A percentile compares a stretch with the other conserved stretches of the same genome.
Evolutionary conservation across 179 eudicot genomes (phyloP).

Genomic region (Spergularia azorica): DNA sequence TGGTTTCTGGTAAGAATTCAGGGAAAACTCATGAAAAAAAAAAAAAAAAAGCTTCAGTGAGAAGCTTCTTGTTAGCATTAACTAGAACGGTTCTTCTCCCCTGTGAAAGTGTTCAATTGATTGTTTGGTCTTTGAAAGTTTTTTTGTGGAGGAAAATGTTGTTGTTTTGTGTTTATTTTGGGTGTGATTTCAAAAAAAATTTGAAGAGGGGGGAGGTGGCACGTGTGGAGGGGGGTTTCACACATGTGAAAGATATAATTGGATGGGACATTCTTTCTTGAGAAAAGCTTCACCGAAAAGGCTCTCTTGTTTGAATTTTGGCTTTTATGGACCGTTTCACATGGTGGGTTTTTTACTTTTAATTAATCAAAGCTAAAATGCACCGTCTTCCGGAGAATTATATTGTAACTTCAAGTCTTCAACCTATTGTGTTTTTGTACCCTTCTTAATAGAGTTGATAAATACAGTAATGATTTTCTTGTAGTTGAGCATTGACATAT

Average conservation of each 20-base stretch:
- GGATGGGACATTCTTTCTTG: slow-evolving; percentile 15
- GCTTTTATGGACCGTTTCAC: slow-evolving; percentile 31
- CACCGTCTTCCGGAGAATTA: slow-evolving; percentile 3
- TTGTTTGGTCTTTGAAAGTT: neutral
- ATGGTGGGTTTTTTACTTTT: slow-evolving; percentile 20
- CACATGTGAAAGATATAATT: slow-evolving; percentile 30
- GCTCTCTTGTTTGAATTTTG: slow-evolving; percentile 21
- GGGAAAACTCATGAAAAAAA: neutral
- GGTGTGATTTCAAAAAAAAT: slow-evolving; percentile 22
- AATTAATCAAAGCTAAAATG: neutral
- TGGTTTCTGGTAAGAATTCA: neutral
- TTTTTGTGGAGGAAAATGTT: slow-evolving; percentile 24
- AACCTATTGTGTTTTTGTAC: no score
- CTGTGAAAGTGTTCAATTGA: neutral
- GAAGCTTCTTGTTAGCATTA: slow-evolving; percentile 21
- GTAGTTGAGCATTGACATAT: no score
- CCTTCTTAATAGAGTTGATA: no score
- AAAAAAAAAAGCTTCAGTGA: slow-evolving; percentile 11
- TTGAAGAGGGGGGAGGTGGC: slow-evolving; percentile 27
- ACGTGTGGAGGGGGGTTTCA: slow-evolving; percentile 29
- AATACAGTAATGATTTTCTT: no score
- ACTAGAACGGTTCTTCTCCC: neutral
- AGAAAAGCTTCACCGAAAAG: neutral
- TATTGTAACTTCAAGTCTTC: no score
- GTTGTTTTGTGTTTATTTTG: neutral